Evolutionary conservation across 2,329 filamentous ascomycete species (phyloP).

Genomic region (Colletotrichum sp.): DNA sequence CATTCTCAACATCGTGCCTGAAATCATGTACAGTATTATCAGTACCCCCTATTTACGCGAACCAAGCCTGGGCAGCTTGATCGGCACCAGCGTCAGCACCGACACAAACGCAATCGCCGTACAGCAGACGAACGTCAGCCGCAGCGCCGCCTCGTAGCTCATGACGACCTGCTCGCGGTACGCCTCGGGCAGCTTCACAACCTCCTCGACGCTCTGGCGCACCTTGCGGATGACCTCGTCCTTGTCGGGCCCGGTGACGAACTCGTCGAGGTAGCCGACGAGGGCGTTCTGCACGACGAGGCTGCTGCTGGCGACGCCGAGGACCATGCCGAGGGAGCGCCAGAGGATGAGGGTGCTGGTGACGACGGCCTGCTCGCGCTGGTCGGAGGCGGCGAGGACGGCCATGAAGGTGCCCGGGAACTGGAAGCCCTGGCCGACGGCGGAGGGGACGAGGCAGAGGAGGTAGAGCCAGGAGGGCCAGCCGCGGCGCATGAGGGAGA

Average conservation of each 20-base stretch:
- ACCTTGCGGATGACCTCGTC: constrained; percentile 57
- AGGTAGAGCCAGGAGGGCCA: constrained; percentile 60
- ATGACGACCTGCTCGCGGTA: constrained; percentile 59
- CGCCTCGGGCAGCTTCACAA: constrained; percentile 46
- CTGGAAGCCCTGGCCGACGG: constrained; percentile 66
- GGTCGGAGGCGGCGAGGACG: constrained; percentile 62
- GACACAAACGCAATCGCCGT: constrained; percentile 52
- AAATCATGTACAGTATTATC: not conserved
- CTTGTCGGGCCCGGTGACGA: constrained; percentile 65
- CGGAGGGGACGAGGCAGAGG: constrained; percentile 59
- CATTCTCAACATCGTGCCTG: not conserved
- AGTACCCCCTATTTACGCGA: constrained; percentile 36
- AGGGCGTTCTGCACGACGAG: constrained; percentile 77
- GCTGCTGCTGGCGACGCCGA: constrained; percentile 75
- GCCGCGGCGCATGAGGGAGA: constrained; percentile 54
- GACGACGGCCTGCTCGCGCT: constrained; percentile 69
- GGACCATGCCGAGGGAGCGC: constrained; percentile 72
- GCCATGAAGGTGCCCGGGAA: constrained; percentile 70
- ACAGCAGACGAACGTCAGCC: constrained; percentile 50
- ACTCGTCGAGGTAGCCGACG: constrained; percentile 58
- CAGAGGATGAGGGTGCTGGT: constrained; percentile 75
- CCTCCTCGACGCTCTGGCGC: constrained; percentile 58
- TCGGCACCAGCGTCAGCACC: constrained; percentile 50
- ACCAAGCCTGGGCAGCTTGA: constrained; percentile 60
- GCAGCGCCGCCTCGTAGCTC: constrained; percentile 58